Percentiles rank a stretch among this genome's conserved stretches.
These are phyloP conservation scores for Pythium grandisporangium DNA, from an alignment of 352 stramenopile species.

Conservation along the genomic window DNA sequence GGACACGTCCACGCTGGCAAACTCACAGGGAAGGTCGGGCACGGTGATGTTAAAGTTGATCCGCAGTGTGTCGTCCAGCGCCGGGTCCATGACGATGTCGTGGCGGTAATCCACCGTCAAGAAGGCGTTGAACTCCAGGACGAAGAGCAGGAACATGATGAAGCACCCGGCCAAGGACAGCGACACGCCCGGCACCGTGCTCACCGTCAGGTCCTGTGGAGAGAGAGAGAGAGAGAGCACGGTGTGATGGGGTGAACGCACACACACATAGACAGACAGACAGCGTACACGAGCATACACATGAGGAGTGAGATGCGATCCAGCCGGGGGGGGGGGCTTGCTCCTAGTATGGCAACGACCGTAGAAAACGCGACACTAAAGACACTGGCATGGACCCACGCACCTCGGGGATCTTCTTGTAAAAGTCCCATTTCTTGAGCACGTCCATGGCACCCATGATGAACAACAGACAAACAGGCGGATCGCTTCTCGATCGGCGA, in stretches of 20 bases:
- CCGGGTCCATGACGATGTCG: slow-evolving; percentile 86
- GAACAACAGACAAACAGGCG: too few relatives aligned
- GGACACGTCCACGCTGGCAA: slow-evolving; percentile 93
- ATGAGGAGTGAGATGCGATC: not conserved
- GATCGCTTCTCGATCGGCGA: not conserved
- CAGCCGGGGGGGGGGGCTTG: not conserved
- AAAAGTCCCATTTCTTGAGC: slow-evolving; percentile 89
- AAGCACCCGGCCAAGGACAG: slow-evolving; percentile 76
- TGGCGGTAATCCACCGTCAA: slow-evolving; percentile 82
- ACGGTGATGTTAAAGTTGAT: slow-evolving; percentile 99
- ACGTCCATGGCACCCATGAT: slow-evolving; percentile 81
- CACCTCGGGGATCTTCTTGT: slow-evolving; percentile 89
- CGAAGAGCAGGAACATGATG: slow-evolving; percentile 87
- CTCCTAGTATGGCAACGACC: not conserved
- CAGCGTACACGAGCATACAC: too few relatives aligned
- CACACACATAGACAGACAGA: slow-evolving; percentile 1
- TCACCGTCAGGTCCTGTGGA: slow-evolving; percentile 84
- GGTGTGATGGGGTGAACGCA: too few relatives aligned
- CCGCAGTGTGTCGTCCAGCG: slow-evolving; percentile 76
- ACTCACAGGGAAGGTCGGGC: slow-evolving; percentile 96
- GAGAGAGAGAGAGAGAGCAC: too few relatives aligned
- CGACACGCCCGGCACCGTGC: slow-evolving; percentile 75
- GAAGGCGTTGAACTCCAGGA: slow-evolving; percentile 87
- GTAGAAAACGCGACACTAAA: not conserved
- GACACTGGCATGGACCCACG: slow-evolving; percentile 3